Conservation (phyloP, 1,139 yeast species). For the Diutina mesorugosa region DNA sequence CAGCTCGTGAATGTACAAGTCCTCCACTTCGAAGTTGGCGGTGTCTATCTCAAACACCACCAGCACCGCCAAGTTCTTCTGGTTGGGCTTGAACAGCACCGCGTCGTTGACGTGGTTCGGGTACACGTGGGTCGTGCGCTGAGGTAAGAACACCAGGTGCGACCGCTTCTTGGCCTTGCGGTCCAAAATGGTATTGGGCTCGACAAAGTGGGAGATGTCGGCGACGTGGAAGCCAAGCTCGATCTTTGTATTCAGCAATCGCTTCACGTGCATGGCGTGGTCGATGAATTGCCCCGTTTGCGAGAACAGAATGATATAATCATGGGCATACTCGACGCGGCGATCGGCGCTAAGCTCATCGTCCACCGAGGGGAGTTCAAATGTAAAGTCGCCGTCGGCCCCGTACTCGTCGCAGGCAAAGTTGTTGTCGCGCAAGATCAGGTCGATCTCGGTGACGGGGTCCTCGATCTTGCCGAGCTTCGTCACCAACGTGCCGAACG, state of each 20-base stretch:
- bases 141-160: slow-evolving; percentile 83
- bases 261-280: slow-evolving; percentile 68
- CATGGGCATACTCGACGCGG: slow-evolving; percentile 50
- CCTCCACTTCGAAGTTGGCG: slow-evolving; percentile 57
- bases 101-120: slow-evolving; percentile 52
- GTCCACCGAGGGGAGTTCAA: slow-evolving; percentile 9
- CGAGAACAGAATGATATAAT: slow-evolving; percentile 53
- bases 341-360: slow-evolving; percentile 18
- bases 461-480: slow-evolving; percentile 77
- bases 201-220: slow-evolving; percentile 63
- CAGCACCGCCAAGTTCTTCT: slow-evolving; percentile 57
- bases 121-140: slow-evolving; percentile 53
- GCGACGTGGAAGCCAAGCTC: slow-evolving; percentile 73
- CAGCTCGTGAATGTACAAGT: slow-evolving; percentile 69
- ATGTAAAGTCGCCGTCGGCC: slow-evolving; percentile 16
- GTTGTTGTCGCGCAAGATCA: slow-evolving; percentile 85
- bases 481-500: slow-evolving; percentile 87
- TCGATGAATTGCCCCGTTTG: slow-evolving; percentile 54
- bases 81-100: slow-evolving; percentile 52
- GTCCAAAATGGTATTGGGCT: slow-evolving; percentile 66
- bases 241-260: slow-evolving; percentile 42
- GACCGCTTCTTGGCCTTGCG: slow-evolving; percentile 87
- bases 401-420: slow-evolving; percentile 80
- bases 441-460: slow-evolving; percentile 69
- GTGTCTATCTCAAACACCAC: slow-evolving; percentile 77